Evolutionary conservation across 139 green algal species (phyloP).

Genomic region (Chlorella sp.): DNA sequence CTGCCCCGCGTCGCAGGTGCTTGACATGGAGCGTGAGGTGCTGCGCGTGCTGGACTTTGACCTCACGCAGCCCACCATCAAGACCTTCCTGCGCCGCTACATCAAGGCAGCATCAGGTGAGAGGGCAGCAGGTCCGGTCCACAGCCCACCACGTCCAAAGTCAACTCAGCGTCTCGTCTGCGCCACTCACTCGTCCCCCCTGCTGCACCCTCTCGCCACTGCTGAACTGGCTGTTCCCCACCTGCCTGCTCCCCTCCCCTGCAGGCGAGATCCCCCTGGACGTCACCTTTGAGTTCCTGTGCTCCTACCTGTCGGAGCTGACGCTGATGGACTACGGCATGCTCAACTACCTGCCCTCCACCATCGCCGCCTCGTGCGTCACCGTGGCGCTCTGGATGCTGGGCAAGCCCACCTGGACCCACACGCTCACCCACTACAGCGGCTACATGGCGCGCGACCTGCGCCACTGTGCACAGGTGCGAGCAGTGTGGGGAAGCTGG

Average conservation of each 20-base stretch:
- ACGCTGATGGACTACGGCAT: slow-evolving; percentile 87
- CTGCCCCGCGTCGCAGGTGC: slow-evolving; percentile 46
- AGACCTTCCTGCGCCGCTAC: slow-evolving; percentile 91
- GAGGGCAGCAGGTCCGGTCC: not conserved
- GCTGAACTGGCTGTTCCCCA: not conserved
- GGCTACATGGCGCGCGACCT: slow-evolving; percentile 66
- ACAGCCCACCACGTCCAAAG: not conserved
- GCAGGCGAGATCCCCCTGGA: slow-evolving; percentile 44
- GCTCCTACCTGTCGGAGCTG: slow-evolving; percentile 91
- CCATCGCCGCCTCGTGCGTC: slow-evolving; percentile 81
- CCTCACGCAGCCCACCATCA: slow-evolving; percentile 90
- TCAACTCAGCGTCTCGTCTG: not conserved
- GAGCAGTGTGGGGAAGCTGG: not conserved
- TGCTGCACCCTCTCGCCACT: not conserved
- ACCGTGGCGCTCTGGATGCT: slow-evolving; percentile 78
- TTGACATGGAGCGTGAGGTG: slow-evolving; percentile 86
- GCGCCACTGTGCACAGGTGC: slow-evolving; percentile 49
- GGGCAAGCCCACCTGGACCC: slow-evolving; percentile 54
- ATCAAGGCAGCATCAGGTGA: slow-evolving; percentile 60
- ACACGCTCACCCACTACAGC: slow-evolving; percentile 77
- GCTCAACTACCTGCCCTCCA: slow-evolving; percentile 81
- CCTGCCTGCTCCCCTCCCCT: not conserved
- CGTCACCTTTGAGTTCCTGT: slow-evolving; percentile 72
- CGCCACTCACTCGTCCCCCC: not conserved
- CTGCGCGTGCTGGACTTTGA: slow-evolving; percentile 90